Percentiles rank a stretch among this genome's conserved stretches.
Evolutionary conservation across 225 moss, liverwort and hornwort genomes (phyloP).

Genomic region (Asterella californica): DNA sequence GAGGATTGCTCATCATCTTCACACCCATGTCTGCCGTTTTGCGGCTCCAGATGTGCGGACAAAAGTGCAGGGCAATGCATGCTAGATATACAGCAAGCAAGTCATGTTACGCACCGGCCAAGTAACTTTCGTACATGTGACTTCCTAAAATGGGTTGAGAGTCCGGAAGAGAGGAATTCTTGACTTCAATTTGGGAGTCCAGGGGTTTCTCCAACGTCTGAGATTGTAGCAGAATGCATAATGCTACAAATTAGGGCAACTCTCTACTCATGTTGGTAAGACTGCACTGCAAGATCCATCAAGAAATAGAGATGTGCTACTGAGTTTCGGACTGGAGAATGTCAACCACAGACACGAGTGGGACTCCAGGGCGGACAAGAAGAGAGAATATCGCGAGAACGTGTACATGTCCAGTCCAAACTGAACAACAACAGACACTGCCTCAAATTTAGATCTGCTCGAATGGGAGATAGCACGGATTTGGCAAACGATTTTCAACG

Average conservation of each 20-base stretch:
- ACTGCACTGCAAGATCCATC: not conserved
- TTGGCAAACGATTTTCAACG: no score
- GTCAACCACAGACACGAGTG: not conserved
- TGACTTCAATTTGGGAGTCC: not conserved
- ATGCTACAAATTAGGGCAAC: not conserved
- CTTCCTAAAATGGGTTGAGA: not conserved
- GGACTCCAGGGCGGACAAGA: not conserved
- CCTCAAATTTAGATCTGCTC: not conserved
- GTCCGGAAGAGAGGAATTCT: not conserved
- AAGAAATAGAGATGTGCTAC: not conserved
- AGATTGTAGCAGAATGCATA: not conserved
- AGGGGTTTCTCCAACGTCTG: not conserved
- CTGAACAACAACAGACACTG: not conserved
- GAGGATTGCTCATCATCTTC: not conserved
- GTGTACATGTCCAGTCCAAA: not conserved
- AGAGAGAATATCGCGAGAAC: not conserved
- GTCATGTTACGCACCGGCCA: no score
- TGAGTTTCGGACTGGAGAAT: not conserved
- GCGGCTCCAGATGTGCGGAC: not conserved
- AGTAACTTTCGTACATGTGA: not conserved
- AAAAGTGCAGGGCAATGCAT: not conserved
- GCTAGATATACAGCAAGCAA: not conserved
- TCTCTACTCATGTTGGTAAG: not conserved
- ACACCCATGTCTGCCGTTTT: slow-evolving; percentile 1
- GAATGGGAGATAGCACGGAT: not conserved